These are phyloP conservation scores for Ganoderma resinaceum DNA, from an alignment of 1,284 basidiomycete genomes.

Conservation along the genomic window DNA sequence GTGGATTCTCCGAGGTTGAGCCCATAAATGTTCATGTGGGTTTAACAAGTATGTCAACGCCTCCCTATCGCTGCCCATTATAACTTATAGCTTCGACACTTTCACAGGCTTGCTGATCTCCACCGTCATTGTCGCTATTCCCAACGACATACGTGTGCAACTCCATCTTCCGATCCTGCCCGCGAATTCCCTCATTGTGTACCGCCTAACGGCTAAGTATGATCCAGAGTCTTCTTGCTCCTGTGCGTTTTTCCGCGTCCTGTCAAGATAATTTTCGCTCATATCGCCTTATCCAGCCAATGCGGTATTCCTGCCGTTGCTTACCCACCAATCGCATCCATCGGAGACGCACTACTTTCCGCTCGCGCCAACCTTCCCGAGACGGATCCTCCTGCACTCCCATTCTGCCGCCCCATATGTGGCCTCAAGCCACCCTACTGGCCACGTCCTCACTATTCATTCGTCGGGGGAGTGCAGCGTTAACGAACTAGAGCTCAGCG, in stretches of 20 bases:
- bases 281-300: conserved; percentile 39
- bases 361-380: conserved; percentile 41
- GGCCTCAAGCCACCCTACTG: conserved; percentile 40
- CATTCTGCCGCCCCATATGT: conserved; percentile 78
- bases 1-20: conserved; percentile 50
- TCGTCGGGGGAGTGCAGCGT: conserved; percentile 61
- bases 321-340: conserved; percentile 61
- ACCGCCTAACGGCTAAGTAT: conserved; percentile 51
- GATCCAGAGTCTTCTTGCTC: conserved; percentile 23
- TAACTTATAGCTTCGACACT: conserved; percentile 12
- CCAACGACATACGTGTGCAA: conserved; percentile 32
- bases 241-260: conserved; percentile 18
- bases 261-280: background rate
- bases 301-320: conserved; percentile 59
- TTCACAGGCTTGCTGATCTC: conserved; percentile 32
- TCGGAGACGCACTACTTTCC: conserved; percentile 79
- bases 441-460: conserved; percentile 63
- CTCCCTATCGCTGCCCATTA: background rate
- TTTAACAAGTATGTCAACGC: conserved; percentile 52
- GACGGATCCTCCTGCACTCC: conserved; percentile 68
- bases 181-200: conserved; percentile 68
- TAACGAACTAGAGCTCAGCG: conserved; percentile 51
- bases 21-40: conserved; percentile 43
- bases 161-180: conserved; percentile 48
- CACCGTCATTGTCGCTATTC: conserved; percentile 43